phyloP scores from a whole-genome alignment of 1,284 basidiomycete species.

The Ceratobasidium sp. region DNA sequence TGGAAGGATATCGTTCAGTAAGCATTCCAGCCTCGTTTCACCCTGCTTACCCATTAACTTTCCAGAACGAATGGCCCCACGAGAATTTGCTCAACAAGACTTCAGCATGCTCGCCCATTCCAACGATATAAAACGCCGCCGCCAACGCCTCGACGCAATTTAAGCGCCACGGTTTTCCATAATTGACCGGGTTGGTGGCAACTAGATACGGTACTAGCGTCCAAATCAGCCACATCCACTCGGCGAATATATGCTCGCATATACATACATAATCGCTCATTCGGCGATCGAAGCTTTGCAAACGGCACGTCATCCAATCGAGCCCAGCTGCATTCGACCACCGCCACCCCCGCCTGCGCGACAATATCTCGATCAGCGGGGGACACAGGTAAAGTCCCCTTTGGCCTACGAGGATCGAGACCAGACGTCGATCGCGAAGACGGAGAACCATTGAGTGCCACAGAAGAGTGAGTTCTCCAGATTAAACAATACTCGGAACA shows the following conservation, averaged over 20 bases:
- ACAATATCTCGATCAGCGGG: conserved; percentile 87
- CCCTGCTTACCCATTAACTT: conserved; percentile 72
- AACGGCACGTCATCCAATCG: conserved; percentile 93
- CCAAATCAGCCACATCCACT: not conserved
- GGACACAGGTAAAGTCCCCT: conserved; percentile 79
- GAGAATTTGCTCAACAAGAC: conserved; percentile 77
- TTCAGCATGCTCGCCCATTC: conserved; percentile 80
- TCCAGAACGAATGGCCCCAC: conserved; percentile 85
- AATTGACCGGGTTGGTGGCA: conserved; percentile 93
- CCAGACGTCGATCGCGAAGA: no score
- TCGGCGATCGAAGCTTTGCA: conserved; percentile 86
- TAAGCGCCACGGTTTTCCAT: conserved; percentile 89
- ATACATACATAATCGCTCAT: conserved; percentile 83
- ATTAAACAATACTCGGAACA: conserved; percentile 39
- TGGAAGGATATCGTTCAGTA: not conserved
- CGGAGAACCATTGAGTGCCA: no score
- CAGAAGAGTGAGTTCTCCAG: no score
- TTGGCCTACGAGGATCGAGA: conserved; percentile 65
- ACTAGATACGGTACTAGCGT: conserved; percentile 84
- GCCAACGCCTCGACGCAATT: conserved; percentile 94
- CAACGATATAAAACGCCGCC: conserved; percentile 89
- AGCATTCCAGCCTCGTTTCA: not conserved
- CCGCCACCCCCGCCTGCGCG: conserved; percentile 78
- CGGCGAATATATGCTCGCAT: conserved; percentile 4
- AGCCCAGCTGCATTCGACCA: conserved; percentile 98